Evolutionary conservation across 805 yeast genomes (phyloP), one percentile per base, ranked within the genome.

Genomic region (Pichia sporocuriosa): DNA sequence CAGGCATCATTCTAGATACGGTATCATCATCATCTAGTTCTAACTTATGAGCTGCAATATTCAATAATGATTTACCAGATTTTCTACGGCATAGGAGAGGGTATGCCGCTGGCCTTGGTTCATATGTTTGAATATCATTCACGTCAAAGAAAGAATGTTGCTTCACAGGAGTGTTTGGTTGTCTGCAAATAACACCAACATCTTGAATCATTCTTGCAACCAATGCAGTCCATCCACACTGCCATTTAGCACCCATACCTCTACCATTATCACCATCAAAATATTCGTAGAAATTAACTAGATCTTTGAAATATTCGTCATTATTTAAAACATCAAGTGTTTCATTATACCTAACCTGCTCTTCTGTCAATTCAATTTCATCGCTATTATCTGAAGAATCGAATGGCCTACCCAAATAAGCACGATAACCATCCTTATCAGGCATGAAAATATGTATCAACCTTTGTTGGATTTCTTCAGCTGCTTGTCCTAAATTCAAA

Each of bases 211-310:
- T 77, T 63, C 90, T 84, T 32, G 95, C 95, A 39, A 87, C 93
- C 35, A 89, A 70, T 0, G 95, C 89, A 1, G 96, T 88, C 97
- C 97, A 88, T 11, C 97, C 97, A 69, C 88, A 82, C 66, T 88
- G 97, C 67, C 89, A 96, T 39, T 88, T 79, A 2, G 96, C 87
- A 26, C 97, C 97, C 43, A 88, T 65, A 6, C 96, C 97, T 51
- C 95, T 75, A 30, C 97, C 97, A 2, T 93, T 83, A 58, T 88
- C 97, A 51, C 95, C 96, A 55, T 88, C 94, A 59, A 88, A 88
- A 59, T 82, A 88, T 66, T 88, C 97, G 58, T 77, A 84, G 58
- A 85, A 88, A 48, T 84, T 81, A 32, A 85, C 74, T 49, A 75
- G 73, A 46, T 87, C 95, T 53, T 74, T 75, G 68, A 86, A 89